Conservation (phyloP, 2,329 filamentous ascomycete species). For the Monascus ruber region DNA sequence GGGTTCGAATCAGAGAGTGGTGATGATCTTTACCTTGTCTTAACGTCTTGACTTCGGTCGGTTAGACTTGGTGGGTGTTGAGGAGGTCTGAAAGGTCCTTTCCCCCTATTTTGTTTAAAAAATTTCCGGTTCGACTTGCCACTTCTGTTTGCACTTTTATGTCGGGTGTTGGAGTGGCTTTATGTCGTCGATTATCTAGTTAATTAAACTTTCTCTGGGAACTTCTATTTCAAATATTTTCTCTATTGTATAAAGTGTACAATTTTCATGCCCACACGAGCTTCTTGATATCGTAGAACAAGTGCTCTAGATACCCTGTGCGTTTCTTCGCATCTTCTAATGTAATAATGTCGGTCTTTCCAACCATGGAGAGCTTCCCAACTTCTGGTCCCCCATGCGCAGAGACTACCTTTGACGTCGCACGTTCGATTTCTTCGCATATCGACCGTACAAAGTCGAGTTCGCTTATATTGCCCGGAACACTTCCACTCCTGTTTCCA, state of each 20-base stretch:
- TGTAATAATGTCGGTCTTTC: constrained; percentile 64
- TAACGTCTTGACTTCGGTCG: constrained; percentile 65
- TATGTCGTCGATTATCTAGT: no score
- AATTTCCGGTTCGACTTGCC: constrained; percentile 17
- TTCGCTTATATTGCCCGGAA: constrained; percentile 29
- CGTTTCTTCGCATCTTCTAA: constrained; percentile 75
- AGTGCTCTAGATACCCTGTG: constrained; percentile 73
- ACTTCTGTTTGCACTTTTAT: constrained; percentile 43
- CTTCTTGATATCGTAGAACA: constrained; percentile 86
- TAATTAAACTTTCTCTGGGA: no score
- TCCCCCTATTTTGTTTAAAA: background rate
- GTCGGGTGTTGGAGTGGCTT: background rate
- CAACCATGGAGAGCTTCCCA: constrained; percentile 28
- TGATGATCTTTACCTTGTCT: constrained; percentile 85
- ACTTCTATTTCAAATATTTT: no score
- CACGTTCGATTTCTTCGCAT: constrained; percentile 63
- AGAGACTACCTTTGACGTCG: constrained; percentile 45
- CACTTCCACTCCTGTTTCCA: constrained; percentile 3
- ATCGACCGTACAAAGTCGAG: constrained; percentile 50
- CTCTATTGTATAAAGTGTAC: no score
- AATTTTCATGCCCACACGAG: constrained; percentile 61
- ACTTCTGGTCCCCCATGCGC: constrained; percentile 30
- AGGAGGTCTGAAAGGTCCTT: constrained; percentile 77
- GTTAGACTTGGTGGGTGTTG: constrained; percentile 66
- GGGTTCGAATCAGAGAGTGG: constrained; percentile 65